Base-by-base conservation (phyloP, 2,329 filamentous ascomycete genomes). In the Aspergillus sojae region DNA sequence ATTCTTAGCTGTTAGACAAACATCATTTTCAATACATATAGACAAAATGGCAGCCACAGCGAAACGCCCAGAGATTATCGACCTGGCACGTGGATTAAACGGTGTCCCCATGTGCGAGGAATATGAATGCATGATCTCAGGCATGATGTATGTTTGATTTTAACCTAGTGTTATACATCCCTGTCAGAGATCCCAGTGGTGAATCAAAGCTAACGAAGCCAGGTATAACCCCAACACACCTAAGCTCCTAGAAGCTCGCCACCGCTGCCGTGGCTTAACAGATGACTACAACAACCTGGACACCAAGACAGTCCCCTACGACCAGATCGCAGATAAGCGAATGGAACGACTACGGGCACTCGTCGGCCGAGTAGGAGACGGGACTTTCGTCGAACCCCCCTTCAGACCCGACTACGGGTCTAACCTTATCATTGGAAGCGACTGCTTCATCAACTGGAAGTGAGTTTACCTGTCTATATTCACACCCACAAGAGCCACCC, bases 61-160 rank as follows among this genome's bases (percentile, higher is more conserved):
- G 39, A 75, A 76, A 67, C 64, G 70, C 5, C 66, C 70, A 0
- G 74, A 77, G 23, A 69, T 76, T 36, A 75, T 77, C 34, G 71
- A 70, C 36, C 62, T 77, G 39, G 72, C 75, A 16, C 72, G 69
- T 23, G 65, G 58, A 16, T 60, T 77, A 3, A 54, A 67, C 32
- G 61, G 70, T 36, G 66, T 72, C 0, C 74, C 74, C 5, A 62
- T 71, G 66, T 74, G 74, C 60, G 75, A 77, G n/a, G 71, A 77
- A 28, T 77, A 75, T 60, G 75, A 77, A 62, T 66, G 65, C 12
- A 77, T 77, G 75, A 70, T 77, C 52, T 77, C 75, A 1, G 75
- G 75, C 10, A 77, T 77, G 75, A 68, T 77, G 75, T 77, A 63
- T 21, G 68, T 65, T 48, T 9, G 23, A 16, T 9, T 9, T 9